Percentiles rank a stretch among this genome's conserved stretches.
These are phyloP conservation scores for Backusella australiensis DNA, from an alignment of 192 early-diverging fungal species.

Conservation along the genomic window DNA sequence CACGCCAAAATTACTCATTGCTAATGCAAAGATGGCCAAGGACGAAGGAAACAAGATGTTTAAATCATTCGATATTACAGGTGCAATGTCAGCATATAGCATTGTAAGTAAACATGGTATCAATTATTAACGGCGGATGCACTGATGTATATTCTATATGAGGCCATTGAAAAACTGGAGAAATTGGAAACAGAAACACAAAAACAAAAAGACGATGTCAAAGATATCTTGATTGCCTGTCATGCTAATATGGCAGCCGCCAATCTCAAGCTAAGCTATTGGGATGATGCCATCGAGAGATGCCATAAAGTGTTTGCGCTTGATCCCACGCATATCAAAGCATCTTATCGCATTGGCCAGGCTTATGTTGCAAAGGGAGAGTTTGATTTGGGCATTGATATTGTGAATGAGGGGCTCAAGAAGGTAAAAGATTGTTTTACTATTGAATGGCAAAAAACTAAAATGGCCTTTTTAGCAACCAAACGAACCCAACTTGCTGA, in stretches of 20 bases:
- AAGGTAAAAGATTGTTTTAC: background rate
- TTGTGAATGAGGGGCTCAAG: background rate
- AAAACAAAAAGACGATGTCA: background rate
- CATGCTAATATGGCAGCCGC: constrained; percentile 33
- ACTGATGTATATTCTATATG: background rate
- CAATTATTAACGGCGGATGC: too few species aligned
- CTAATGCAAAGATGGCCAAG: constrained; percentile 31
- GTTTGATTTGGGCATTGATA: constrained; percentile 38
- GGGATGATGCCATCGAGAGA: constrained; percentile 23
- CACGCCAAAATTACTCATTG: background rate
- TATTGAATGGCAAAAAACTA: too few species aligned
- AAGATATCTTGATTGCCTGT: constrained; percentile 19
- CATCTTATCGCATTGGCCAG: constrained; percentile 40
- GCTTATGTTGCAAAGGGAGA: constrained; percentile 39
- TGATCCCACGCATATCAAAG: constrained; percentile 41
- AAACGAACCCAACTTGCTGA: background rate
- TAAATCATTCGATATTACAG: constrained; percentile 28
- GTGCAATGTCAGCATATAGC: constrained; percentile 33
- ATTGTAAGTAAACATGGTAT: constrained; percentile 19
- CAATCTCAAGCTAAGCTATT: constrained; percentile 14
- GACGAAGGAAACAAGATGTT: constrained; percentile 40
- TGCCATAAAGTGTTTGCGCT: constrained; percentile 25
- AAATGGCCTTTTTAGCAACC: background rate
- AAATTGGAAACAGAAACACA: background rate
- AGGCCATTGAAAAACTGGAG: background rate